Percentiles rank a stretch among this genome's conserved stretches.
These are phyloP conservation scores for Aspergillus ruber DNA, from an alignment of 2,329 filamentous ascomycete genomes.

Conservation along the genomic window DNA sequence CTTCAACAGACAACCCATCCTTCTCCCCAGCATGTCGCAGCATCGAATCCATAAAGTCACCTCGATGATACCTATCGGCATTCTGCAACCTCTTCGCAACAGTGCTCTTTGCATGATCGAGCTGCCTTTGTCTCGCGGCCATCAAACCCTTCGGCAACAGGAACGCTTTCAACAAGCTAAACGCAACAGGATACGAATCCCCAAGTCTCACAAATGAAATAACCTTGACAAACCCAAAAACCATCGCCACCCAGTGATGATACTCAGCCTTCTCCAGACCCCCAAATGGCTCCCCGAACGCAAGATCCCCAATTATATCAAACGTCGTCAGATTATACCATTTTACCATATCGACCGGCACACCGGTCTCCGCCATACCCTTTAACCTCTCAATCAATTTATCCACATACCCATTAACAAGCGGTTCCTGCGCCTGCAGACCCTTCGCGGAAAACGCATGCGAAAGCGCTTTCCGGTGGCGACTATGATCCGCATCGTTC, in stretches of 20 bases:
- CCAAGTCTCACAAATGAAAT: background rate
- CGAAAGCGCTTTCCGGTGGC: constrained; percentile 22
- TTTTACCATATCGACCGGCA: constrained; percentile 14
- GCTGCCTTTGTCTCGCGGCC: constrained; percentile 1
- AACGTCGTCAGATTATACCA: constrained; percentile 22
- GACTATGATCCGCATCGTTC: constrained; percentile 16
- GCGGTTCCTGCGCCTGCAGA: constrained; percentile 29
- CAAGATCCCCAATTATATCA: constrained; percentile 21
- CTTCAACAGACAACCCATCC: constrained; percentile 13
- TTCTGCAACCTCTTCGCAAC: constrained; percentile 3
- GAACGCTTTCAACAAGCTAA: background rate
- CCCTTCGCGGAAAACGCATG: constrained; percentile 38
- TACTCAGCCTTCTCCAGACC: constrained; percentile 13
- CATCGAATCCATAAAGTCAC: constrained; percentile 13
- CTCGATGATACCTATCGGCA: background rate
- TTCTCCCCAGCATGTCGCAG: constrained; percentile 1
- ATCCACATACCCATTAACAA: constrained; percentile 27
- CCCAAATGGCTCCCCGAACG: constrained; percentile 19
- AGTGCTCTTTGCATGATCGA: background rate
- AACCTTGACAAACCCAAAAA: constrained; percentile 9
- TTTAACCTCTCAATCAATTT: constrained; percentile 20
- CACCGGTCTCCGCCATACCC: constrained; percentile 2
- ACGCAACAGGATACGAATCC: constrained; percentile 3
- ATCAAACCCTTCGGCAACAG: background rate
- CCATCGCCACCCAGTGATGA: constrained; percentile 17